These are phyloP conservation scores for Gastrolobium villosum DNA, from an alignment of 306 rosid genomes.

Conservation along the genomic window DNA sequence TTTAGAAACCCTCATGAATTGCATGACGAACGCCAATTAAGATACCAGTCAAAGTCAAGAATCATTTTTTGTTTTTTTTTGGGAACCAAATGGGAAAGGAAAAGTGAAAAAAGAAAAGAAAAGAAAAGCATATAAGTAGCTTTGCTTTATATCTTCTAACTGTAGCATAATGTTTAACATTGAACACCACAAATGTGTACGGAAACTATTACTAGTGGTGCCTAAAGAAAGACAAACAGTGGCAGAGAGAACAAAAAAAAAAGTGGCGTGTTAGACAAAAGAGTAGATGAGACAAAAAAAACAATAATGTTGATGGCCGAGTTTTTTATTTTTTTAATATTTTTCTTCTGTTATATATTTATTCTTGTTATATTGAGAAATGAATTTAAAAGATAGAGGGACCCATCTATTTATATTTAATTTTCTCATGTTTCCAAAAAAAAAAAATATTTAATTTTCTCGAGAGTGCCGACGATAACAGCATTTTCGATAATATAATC, in stretches of 20 bases:
- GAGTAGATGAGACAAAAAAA: conserved; percentile 43
- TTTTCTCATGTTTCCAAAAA: conserved; percentile 52
- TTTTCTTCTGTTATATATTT: background rate
- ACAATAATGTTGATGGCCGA: conserved; percentile 42
- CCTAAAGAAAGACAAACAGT: conserved; percentile 31
- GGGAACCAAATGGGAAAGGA: conserved; percentile 23
- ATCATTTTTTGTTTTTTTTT: conserved; percentile 32
- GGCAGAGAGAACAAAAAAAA: background rate
- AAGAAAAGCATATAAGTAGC: conserved; percentile 39
- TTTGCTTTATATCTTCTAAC: conserved; percentile 45
- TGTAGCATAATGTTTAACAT: conserved; percentile 31
- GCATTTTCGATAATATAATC: too few species aligned
- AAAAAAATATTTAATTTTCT: conserved; percentile 40
- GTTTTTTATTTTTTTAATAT: background rate
- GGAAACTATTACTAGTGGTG: conserved; percentile 25
- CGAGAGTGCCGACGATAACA: background rate
- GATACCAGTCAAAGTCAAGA: conserved; percentile 48
- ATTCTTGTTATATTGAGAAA: background rate
- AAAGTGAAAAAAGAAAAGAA: background rate
- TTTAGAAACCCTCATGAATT: conserved; percentile 52
- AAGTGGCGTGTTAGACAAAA: conserved; percentile 29
- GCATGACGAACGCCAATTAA: conserved; percentile 50
- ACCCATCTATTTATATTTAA: conserved; percentile 35
- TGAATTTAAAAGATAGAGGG: background rate
- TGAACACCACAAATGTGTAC: conserved; percentile 24